Evolutionary conservation across 2,329 filamentous ascomycete species (phyloP), one percentile per base, ranked within the genome.

Genomic region (Aspergillus vadensis): DNA sequence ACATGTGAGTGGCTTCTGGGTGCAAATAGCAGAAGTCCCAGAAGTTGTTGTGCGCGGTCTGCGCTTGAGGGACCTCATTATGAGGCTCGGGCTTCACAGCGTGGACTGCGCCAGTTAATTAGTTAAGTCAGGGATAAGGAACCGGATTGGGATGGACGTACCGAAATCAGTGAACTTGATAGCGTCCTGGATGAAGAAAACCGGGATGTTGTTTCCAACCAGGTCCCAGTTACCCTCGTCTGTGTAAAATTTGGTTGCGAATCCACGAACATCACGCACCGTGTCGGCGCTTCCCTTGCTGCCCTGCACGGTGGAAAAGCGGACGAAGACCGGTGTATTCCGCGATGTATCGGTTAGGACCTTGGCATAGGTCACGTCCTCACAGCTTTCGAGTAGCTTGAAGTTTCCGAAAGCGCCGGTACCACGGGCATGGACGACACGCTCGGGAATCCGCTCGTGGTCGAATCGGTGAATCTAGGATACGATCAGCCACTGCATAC

Each of bases 171-270:
- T 73, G 58, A 78, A 78, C 27, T 74, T 72, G 30, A 77, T 69
- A 2, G 75, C 70, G 63, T 77, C 75, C 56, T 77, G 76, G 32
- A 77, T 77, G 49, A 77, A 77, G 63, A 77, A 77, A 0, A 77
- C 72, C 0, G 75, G 74, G 17, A 77, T 90, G 65, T 91, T 87
- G 76, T 92, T 91, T 36, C 88, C 88, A 2, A 90, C 86, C 30
- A 90, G 80, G 64, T 91, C 89, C 85, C 87, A 90, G 66, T 89
- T 91, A 12, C 89, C 89, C 69, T 92, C 89, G 1, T 90, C 79
- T 0, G 89, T 91, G 72, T 92, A 91, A 67, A 90, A 86, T 74
- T 90, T 90, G 65, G 90, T 77, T 0, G 90, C 89, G 62, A 92
- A 93, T 1, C 90, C 90, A 30, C 89, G 84, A 1, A 91, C 88